Evolutionary conservation across 2,329 filamentous ascomycete species (phyloP).

Genomic region (Gremmenia infestans): DNA sequence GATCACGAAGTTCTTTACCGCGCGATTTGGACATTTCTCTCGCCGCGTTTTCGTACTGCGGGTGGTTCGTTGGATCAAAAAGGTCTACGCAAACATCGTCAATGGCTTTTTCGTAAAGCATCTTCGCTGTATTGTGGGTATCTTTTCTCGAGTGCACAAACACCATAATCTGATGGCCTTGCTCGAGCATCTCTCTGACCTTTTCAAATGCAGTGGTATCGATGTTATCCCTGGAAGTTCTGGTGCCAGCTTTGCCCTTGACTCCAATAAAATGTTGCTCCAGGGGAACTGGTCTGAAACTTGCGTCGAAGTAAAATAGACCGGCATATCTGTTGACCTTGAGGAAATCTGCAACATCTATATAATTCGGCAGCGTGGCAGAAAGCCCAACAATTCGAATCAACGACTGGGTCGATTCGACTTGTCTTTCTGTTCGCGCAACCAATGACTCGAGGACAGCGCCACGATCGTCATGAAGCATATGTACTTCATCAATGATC

Average conservation of each 20-base stretch:
- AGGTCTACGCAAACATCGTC: slow-evolving; percentile 76
- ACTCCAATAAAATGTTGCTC: slow-evolving; percentile 98
- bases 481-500: slow-evolving; percentile 98
- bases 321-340: slow-evolving; percentile 92
- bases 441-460: slow-evolving; percentile 95
- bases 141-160: slow-evolving; percentile 97
- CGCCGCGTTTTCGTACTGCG: slow-evolving; percentile 72
- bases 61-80: slow-evolving; percentile 75
- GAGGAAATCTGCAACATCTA: slow-evolving; percentile 94
- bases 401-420: slow-evolving; percentile 94
- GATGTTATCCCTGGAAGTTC: slow-evolving; percentile 80
- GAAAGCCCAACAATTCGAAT: slow-evolving; percentile 95
- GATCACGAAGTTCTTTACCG: slow-evolving; percentile 80
- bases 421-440: slow-evolving; percentile 88
- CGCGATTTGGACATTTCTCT: slow-evolving; percentile 82
- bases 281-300: slow-evolving; percentile 90
- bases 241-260: slow-evolving; percentile 81
- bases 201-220: slow-evolving; percentile 89
- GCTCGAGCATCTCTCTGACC: slow-evolving; percentile 84
- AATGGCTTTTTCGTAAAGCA: slow-evolving; percentile 77
- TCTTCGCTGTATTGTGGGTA: slow-evolving; percentile 81
- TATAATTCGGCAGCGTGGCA: slow-evolving; percentile 91
- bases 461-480: slow-evolving; percentile 97
- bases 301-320: slow-evolving; percentile 93
- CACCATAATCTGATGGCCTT: slow-evolving; percentile 97